These are phyloP conservation scores for Spergularia azorica DNA, from an alignment of 179 eudicot species.

Conservation along the genomic window DNA sequence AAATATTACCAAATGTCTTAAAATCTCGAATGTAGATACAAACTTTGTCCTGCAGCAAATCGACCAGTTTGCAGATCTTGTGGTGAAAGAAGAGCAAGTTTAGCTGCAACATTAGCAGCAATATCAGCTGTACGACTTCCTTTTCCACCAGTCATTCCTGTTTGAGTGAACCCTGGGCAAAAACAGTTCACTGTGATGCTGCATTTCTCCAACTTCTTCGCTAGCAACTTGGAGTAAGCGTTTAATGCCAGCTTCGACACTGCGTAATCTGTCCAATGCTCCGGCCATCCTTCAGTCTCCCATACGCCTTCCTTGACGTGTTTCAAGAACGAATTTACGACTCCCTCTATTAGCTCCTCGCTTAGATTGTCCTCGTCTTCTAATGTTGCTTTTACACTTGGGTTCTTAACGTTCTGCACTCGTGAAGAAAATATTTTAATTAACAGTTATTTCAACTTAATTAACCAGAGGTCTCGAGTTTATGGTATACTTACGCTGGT, in stretches of 20 bases:
- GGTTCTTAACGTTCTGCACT: constrained; percentile 60
- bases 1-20: constrained; percentile 5
- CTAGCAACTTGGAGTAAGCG: constrained; percentile 70
- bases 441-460: neutral
- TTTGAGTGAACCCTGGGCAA: constrained; percentile 88
- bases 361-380: constrained; percentile 57
- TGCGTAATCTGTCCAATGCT: constrained; percentile 84
- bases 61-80: constrained; percentile 58
- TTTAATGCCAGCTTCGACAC: constrained; percentile 84
- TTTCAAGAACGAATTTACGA: constrained; percentile 49
- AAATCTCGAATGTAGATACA: constrained; percentile 45
- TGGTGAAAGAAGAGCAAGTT: constrained; percentile 57
- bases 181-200: constrained; percentile 73
- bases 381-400: constrained; percentile 44
- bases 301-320: constrained; percentile 58
- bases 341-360: constrained; percentile 44
- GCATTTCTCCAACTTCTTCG: constrained; percentile 39
- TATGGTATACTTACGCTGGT: constrained; percentile 41
- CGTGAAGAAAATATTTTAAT: too few relatives aligned
- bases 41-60: constrained; percentile 45
- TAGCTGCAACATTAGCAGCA: constrained; percentile 59
- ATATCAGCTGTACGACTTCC: constrained; percentile 61
- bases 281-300: constrained; percentile 79
- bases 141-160: constrained; percentile 81
- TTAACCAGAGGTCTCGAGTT: constrained; percentile 3